Evolutionary conservation across 768 basidiomycete genomes (phyloP).

Genomic region (Psilocybe tampanensis): DNA sequence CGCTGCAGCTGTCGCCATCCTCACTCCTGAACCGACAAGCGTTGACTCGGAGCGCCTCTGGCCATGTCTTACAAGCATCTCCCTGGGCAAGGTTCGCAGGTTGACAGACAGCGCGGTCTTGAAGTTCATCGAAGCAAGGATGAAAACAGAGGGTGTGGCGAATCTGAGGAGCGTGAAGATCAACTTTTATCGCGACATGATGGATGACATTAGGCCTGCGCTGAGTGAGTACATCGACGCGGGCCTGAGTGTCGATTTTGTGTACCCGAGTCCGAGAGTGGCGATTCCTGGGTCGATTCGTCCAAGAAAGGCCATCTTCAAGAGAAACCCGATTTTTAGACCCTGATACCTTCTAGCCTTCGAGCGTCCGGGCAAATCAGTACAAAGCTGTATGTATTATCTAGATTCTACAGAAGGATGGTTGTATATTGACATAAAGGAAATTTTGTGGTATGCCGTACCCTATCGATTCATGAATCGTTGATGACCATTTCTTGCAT

Average conservation of each 20-base stretch:
- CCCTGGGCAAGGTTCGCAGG: not conserved
- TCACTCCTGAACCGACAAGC: constrained; percentile 4
- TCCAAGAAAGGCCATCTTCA: not conserved
- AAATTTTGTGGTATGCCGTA: too few relatives aligned
- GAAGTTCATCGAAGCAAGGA: not conserved
- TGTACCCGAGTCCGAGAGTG: not conserved
- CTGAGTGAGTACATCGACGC: not conserved
- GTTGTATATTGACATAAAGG: too few relatives aligned
- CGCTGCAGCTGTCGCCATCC: not conserved
- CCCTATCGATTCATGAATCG: too few relatives aligned
- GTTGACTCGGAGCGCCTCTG: not conserved
- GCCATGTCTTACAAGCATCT: not conserved
- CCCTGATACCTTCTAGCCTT: not conserved
- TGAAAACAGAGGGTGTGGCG: not conserved
- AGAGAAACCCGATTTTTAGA: not conserved
- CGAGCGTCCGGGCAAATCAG: too few relatives aligned
- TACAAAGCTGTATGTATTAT: too few relatives aligned
- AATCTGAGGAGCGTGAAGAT: not conserved
- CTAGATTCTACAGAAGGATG: too few relatives aligned
- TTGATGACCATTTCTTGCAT: too few relatives aligned
- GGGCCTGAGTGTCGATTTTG: not conserved
- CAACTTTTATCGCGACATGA: not conserved
- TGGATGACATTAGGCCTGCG: not conserved
- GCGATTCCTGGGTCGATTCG: not conserved
- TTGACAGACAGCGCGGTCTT: not conserved